Percentiles rank a stretch among this genome's conserved stretches.
These are phyloP conservation scores for Carallia brachiata DNA, from an alignment of 345 rosid genomes.

Conservation along the genomic window DNA sequence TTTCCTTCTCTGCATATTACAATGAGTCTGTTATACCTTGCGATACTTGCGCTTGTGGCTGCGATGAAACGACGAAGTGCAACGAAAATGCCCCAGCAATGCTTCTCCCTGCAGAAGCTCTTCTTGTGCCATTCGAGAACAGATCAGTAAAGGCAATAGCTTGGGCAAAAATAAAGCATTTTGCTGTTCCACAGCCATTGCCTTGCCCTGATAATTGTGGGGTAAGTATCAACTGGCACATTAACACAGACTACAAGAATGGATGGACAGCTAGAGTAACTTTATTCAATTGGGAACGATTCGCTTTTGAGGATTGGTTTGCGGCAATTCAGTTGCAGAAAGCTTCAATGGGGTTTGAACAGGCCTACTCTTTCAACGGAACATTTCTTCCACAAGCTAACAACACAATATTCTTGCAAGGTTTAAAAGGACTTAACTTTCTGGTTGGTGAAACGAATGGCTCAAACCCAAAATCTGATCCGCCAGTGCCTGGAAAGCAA, in stretches of 20 bases:
- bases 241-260: conserved; percentile 54
- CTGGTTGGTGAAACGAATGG: conserved; percentile 63
- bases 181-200: conserved; percentile 43
- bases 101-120: conserved; percentile 76
- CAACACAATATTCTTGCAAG: conserved; percentile 66
- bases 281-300: conserved; percentile 69
- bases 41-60: conserved; percentile 89
- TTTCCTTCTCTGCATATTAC: conserved; percentile 88
- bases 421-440: conserved; percentile 59
- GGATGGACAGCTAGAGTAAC: conserved; percentile 90
- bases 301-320: conserved; percentile 69
- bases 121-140: conserved; percentile 70
- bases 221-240: conserved; percentile 88
- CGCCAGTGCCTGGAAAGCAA: conserved; percentile 77
- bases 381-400: conserved; percentile 27
- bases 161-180: conserved; percentile 62
- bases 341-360: conserved; percentile 67
- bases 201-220: conserved; percentile 95
- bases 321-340: conserved; percentile 58
- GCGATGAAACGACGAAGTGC: conserved; percentile 37
- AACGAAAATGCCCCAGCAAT: conserved; percentile 45
- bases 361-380: too few species aligned
- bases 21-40: conserved; percentile 77
- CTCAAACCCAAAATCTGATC: conserved; percentile 34
- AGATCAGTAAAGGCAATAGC: conserved; percentile 67